Percentiles rank a stretch among this genome's conserved stretches.
Evolutionary conservation across 2,329 filamentous ascomycete species (phyloP).

Genomic region (Talaromyces piceae): DNA sequence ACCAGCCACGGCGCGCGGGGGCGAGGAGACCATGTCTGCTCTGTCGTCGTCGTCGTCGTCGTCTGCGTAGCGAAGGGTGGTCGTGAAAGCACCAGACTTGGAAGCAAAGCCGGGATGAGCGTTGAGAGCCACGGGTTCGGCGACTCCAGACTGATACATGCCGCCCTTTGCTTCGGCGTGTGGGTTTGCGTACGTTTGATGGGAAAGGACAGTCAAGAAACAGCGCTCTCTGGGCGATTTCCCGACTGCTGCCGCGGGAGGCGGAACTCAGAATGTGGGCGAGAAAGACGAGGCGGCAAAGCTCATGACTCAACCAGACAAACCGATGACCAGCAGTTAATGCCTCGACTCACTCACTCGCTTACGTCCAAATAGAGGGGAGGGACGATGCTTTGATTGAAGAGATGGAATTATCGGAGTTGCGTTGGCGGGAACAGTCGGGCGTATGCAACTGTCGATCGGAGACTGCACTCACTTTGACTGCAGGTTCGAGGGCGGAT

Average conservation of each 20-base stretch:
- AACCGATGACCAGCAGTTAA: background rate
- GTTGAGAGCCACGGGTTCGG: conserved; percentile 27
- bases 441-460: conserved; percentile 1
- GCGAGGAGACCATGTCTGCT: conserved; percentile 23
- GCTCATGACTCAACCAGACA: background rate
- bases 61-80: conserved; percentile 34
- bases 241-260: background rate
- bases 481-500: background rate
- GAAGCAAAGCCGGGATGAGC: conserved; percentile 25
- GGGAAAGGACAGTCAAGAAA: background rate
- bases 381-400: background rate
- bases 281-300: background rate
- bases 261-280: background rate
- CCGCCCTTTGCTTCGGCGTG: background rate
- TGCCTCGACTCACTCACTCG: background rate
- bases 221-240: background rate
- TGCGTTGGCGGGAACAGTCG: background rate
- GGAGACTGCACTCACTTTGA: background rate
- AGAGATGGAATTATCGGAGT: background rate
- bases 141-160: conserved; percentile 29
- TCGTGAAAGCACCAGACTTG: conserved; percentile 27
- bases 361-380: too few relatives aligned
- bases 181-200: background rate
- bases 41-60: conserved; percentile 18
- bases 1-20: conserved; percentile 20